Conservation (phyloP, 352 stramenopile genomes). For the Blastocystis sp. region DNA sequence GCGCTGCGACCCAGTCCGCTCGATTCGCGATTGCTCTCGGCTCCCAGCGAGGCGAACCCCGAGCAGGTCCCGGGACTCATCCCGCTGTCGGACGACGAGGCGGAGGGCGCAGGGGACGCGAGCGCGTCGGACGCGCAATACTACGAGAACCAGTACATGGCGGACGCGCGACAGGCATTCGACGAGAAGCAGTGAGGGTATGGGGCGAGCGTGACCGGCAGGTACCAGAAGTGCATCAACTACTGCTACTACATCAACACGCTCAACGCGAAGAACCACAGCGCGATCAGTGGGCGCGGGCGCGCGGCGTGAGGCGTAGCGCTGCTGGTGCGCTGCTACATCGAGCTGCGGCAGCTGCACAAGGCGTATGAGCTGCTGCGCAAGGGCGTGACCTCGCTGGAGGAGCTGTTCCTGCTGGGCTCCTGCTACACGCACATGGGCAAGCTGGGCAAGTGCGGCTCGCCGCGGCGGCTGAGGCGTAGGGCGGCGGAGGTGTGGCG, state of each 20-base stretch:
- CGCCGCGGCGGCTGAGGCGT: background rate
- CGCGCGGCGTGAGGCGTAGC: background rate
- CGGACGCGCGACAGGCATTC: slow-evolving; percentile 18
- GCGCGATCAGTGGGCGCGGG: background rate
- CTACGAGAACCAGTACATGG: slow-evolving; percentile 52
- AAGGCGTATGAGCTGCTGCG: slow-evolving; percentile 17
- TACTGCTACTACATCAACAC: slow-evolving; percentile 21
- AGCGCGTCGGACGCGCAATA: background rate
- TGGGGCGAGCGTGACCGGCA: background rate
- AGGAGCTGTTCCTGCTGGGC: slow-evolving; percentile 26
- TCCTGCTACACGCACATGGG: slow-evolving; percentile 35
- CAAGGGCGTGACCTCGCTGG: slow-evolving; percentile 21
- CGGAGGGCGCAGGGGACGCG: background rate
- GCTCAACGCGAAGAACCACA: background rate
- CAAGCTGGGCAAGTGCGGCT: background rate
- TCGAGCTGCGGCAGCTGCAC: slow-evolving; percentile 1
- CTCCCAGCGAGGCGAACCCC: background rate
- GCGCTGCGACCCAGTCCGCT: background rate
- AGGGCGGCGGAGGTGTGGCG: slow-evolving; percentile 8
- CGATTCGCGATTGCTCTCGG: background rate
- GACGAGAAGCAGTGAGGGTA: background rate
- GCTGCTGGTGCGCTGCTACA: slow-evolving; percentile 17
- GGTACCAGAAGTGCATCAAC: slow-evolving; percentile 47
- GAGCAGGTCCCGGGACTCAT: background rate
- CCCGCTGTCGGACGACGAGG: background rate